Evolutionary conservation across 2,329 filamentous ascomycete species (phyloP).

Genomic region (Trichoderma cornu-damae): DNA sequence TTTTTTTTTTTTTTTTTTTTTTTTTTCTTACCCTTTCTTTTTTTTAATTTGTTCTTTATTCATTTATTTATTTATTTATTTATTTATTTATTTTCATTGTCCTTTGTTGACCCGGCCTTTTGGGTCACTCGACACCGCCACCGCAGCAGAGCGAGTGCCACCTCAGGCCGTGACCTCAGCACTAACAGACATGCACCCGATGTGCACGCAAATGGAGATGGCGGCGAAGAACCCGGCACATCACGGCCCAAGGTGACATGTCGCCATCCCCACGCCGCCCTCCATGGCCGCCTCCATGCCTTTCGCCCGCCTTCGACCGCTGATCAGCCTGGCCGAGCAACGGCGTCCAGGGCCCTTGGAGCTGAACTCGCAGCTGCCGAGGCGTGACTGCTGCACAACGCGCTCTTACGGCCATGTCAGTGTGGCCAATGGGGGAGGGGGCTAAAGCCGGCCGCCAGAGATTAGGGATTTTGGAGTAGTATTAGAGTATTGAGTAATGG

Average conservation of each 20-base stretch:
- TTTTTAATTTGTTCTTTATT: not conserved
- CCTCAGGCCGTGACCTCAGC: constrained; percentile 8
- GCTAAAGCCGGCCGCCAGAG: no score
- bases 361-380: not conserved
- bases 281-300: no score
- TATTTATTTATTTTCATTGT: not conserved
- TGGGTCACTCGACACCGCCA: constrained; percentile 13
- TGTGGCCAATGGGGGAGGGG: not conserved
- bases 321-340: no score
- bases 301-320: constrained; percentile 29
- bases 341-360: no score
- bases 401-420: not conserved
- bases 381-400: no score
- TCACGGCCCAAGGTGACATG: constrained; percentile 3
- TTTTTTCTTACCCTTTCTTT: not conserved
- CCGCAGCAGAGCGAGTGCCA: not conserved
- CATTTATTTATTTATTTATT: not conserved
- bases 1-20: not conserved
- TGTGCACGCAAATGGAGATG: not conserved
- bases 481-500: no score
- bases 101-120: constrained; percentile 3
- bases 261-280: no score
- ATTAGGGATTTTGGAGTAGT: no score
- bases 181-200: constrained; percentile 24
- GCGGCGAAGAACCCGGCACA: not conserved